A percentile compares a stretch with the other conserved stretches of the same genome.
phyloP scores from a whole-genome alignment of 129 eudicot species.

The Lactuca saligna region DNA sequence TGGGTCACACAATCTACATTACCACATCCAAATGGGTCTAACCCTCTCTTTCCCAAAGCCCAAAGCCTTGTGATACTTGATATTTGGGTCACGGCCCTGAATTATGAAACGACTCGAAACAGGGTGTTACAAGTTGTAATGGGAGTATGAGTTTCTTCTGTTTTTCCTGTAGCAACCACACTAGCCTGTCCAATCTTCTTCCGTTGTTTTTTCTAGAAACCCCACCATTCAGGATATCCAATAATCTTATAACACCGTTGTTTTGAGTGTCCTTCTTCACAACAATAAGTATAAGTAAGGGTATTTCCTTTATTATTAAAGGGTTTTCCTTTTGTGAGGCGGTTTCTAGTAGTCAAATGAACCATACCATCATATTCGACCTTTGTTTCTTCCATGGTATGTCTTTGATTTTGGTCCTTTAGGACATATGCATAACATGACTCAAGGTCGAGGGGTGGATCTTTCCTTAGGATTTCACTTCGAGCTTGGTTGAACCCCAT shows the following conservation, averaged over 20 bases:
- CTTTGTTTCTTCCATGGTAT: not conserved
- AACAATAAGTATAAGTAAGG: too few relatives aligned
- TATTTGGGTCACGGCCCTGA: too few relatives aligned
- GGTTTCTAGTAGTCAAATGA: not conserved
- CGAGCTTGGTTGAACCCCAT: not conserved
- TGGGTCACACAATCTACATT: too few relatives aligned
- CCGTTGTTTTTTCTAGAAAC: not conserved
- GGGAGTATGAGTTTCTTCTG: not conserved
- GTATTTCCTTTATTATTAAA: not conserved
- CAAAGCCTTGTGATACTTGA: too few relatives aligned
- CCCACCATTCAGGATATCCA: not conserved
- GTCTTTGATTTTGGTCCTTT: not conserved
- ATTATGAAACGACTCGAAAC: too few relatives aligned
- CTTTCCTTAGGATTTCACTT: slow-evolving; percentile 5
- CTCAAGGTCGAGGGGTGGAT: not conserved
- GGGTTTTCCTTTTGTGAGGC: not conserved
- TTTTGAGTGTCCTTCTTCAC: too few relatives aligned
- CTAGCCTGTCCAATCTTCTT: not conserved
- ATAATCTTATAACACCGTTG: too few relatives aligned
- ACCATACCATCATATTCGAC: not conserved
- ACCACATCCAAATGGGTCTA: too few relatives aligned
- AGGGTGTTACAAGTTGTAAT: not conserved
- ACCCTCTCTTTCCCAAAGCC: too few relatives aligned
- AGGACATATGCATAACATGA: not conserved
- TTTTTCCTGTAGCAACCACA: too few relatives aligned